A percentile compares a stretch with the other conserved stretches of the same genome.
These are phyloP conservation scores for Balansia obtecta DNA, from an alignment of 2,329 filamentous ascomycete genomes.

Conservation along the genomic window DNA sequence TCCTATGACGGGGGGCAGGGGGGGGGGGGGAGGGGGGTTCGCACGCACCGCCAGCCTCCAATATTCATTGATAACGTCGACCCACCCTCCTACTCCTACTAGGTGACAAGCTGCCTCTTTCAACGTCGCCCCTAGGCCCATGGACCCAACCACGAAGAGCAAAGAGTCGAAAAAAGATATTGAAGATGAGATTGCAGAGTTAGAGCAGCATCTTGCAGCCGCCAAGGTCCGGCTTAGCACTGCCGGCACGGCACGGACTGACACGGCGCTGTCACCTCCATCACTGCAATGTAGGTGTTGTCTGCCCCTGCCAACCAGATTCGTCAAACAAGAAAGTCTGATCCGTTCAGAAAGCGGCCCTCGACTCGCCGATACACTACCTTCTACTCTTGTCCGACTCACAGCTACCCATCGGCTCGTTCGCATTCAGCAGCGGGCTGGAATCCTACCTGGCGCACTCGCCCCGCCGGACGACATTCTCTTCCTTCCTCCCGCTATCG, in stretches of 20 bases:
- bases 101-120: not conserved
- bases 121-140: conserved; percentile 10
- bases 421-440: conserved; percentile 72
- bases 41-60: not conserved
- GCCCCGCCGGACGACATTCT: conserved; percentile 33
- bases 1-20: no score
- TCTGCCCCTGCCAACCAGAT: not conserved
- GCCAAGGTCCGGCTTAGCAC: conserved; percentile 29
- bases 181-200: conserved; percentile 44
- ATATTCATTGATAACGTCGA: not conserved
- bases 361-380: conserved; percentile 38
- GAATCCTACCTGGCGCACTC: conserved; percentile 72
- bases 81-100: not conserved
- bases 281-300: not conserved
- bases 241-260: not conserved
- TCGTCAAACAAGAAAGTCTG: not conserved
- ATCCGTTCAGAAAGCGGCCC: not conserved
- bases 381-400: conserved; percentile 71
- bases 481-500: conserved; percentile 57
- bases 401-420: conserved; percentile 71
- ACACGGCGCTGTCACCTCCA: not conserved
- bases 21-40: not conserved
- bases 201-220: conserved; percentile 40
- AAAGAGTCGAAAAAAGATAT: conserved; percentile 17
- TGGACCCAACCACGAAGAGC: conserved; percentile 13